Conservation (phyloP, 257 asterid species). For the Haberlea rhodopensis region DNA sequence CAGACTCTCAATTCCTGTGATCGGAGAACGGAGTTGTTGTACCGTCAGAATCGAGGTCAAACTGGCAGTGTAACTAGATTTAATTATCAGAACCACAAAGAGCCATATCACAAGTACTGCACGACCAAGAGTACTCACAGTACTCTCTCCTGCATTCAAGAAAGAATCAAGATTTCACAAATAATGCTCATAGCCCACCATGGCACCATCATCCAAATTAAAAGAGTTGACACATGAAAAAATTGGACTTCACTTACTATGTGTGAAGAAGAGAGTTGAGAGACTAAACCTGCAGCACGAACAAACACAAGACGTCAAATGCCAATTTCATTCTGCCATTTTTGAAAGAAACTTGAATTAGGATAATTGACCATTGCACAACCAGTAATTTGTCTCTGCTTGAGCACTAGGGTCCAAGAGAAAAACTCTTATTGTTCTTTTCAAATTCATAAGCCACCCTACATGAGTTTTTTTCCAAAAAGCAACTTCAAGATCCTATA, state of each 20-base stretch:
- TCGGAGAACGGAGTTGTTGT: slow-evolving; percentile 58
- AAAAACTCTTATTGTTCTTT: too few relatives aligned
- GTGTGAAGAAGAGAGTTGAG: slow-evolving; percentile 61
- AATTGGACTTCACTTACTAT: slow-evolving; percentile 37
- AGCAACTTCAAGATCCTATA: too few relatives aligned
- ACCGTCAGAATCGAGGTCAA: slow-evolving; percentile 65
- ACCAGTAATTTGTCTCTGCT: too few relatives aligned
- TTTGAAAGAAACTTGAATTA: too few relatives aligned
- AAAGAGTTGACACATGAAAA: background rate
- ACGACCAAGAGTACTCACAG: slow-evolving; percentile 58
- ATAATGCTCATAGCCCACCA: background rate
- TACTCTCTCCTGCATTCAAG: slow-evolving; percentile 45
- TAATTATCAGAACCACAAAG: slow-evolving; percentile 59
- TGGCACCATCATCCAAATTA: background rate
- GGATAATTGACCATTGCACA: too few relatives aligned
- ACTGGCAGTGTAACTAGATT: slow-evolving; percentile 67
- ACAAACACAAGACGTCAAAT: slow-evolving; percentile 14
- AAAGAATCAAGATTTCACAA: slow-evolving; percentile 19
- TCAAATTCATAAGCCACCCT: too few relatives aligned
- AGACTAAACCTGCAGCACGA: slow-evolving; percentile 50
- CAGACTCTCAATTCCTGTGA: slow-evolving; percentile 56
- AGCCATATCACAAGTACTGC: slow-evolving; percentile 59
- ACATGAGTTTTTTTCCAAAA: too few relatives aligned
- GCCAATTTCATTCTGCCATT: background rate
- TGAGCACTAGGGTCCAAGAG: too few relatives aligned